Base-by-base conservation (phyloP, 2,329 filamentous ascomycete species). In the Stachybotrys chlorohalonatus region DNA sequence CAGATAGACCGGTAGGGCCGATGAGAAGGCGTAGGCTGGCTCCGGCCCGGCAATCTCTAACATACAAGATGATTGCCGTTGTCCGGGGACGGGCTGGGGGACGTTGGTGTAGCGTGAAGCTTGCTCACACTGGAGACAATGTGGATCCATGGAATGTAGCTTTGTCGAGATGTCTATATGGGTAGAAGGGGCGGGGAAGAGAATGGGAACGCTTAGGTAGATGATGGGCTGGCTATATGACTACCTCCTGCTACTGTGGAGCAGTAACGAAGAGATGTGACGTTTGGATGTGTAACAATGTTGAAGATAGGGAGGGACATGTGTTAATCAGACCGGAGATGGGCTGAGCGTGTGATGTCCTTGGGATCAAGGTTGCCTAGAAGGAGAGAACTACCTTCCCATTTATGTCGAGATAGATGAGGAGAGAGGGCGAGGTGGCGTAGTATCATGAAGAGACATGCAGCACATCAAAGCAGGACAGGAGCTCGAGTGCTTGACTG, bases 21-120 rank as follows among this genome's bases (percentile, higher is more conserved):
- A 60, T 36, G 65, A 60, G 11, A 62, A 54, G 53, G 59, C 53
- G 55, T 59, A 61, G 55, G 64, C 61, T 57, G 63, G 39, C 51
- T 58, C 60, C 59, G 63, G 62, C 55, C 57, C 58, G 58, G 59
- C 56, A 54, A 65, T 60, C 56, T 61, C 65, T 53, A 62, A 53
- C 56, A 61, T 57, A 57, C 57, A 62, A 57, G 56, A 52, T 62
- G 65, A 63, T 62, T 66, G 65, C 15, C 39, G 11, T 59, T 64
- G 62, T 54, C 56, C 60, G 55, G 61, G 56, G 57, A 58, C 61
- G 56, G 61, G 55, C 56, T 56, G 53, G 47, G 61, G 58, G 53
- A 58, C 45, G 55, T 60, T 67, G 59, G 67, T 68, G 66, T 68
- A 69, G 66, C 66, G 68, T 57, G 60, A 58, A 55, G 62, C 55